Evolutionary conservation across 305 asterid species (phyloP).

Genomic region (Lippia alba): DNA sequence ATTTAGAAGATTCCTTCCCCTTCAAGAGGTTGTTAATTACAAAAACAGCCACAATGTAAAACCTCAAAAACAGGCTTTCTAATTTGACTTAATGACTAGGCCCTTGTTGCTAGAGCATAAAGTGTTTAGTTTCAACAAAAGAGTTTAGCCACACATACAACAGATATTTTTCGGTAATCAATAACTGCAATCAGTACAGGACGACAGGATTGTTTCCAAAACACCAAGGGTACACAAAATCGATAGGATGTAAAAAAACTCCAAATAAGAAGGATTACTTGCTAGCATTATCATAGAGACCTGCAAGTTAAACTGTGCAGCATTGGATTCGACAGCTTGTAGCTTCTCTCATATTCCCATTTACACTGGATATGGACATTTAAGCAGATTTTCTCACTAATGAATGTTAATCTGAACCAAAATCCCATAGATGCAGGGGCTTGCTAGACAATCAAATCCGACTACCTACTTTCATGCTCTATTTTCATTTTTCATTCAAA

Average conservation of each 20-base stretch:
- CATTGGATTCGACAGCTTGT: neutral
- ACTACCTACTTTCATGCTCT: neutral
- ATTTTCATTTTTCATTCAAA: neutral
- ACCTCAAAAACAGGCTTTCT: no score
- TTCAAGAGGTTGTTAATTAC: no score
- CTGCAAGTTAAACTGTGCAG: neutral
- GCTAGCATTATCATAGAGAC: neutral
- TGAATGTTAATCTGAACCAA: neutral
- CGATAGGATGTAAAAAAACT: neutral
- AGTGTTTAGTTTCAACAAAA: no score
- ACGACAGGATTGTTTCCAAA: no score
- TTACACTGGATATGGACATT: neutral
- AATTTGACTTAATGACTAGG: no score
- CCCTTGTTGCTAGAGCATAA: no score
- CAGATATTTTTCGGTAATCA: no score
- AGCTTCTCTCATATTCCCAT: constrained; percentile 1
- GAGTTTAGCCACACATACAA: no score
- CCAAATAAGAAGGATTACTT: neutral
- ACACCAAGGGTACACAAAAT: neutral
- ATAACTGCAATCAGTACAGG: no score
- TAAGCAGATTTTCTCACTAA: neutral
- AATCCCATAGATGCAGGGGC: neutral
- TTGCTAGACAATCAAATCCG: neutral
- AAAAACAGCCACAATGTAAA: no score
- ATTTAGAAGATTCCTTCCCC: no score